Base-by-base conservation (phyloP, 164 flowering plant species). In the Malania oleifera region DNA sequence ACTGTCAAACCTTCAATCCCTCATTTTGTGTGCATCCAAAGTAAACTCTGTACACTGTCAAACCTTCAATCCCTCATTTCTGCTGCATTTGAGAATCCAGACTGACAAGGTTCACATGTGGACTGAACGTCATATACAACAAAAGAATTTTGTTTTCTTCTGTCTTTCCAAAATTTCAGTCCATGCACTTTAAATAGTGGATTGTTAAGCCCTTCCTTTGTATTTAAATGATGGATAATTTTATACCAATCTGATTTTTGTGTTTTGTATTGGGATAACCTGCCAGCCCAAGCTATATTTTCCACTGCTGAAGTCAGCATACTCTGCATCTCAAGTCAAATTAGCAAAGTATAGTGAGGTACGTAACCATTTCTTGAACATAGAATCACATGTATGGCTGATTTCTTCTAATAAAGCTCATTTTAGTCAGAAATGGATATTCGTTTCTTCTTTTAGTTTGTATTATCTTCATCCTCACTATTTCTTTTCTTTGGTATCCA, bases 311-410 rank as follows among this genome's bases (percentile, higher is more conserved):
- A 75, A 77, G 43, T 71, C 73, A 0, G 57, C 73, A 24, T 66
- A 56, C 52, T 47, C 66, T 19, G 59, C 71, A 46, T 56, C 83
- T 22, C 54, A 69, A 48, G 66, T 87, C 73, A 87, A 62, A 57
- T 50, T 93, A 70, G 96, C 97, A 19, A 89, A 71, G 73, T 93
- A 77, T 67, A 74, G 71, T 18, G 76, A 89, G 98, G 98, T 93
- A 56, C 15, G 91, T 64, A 20, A 34, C 35, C 23, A 1, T 56
- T 31, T 40, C 40, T 50, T 20, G 20, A 34, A 60, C 45, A 37
- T 34, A 17, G 12, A 8, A 5, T 51, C 19, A n/a, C n/a, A n/a
- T n/a, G n/a, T n/a, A n/a, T n/a, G n/a, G n/a, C n/a, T n/a, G n/a
- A n/a, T 27, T 28, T 51, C 12, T 31, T 25, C 24, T 7, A 7